Evolutionary conservation across 768 basidiomycete species (phyloP).

Genomic region (Lactarius tabidus): DNA sequence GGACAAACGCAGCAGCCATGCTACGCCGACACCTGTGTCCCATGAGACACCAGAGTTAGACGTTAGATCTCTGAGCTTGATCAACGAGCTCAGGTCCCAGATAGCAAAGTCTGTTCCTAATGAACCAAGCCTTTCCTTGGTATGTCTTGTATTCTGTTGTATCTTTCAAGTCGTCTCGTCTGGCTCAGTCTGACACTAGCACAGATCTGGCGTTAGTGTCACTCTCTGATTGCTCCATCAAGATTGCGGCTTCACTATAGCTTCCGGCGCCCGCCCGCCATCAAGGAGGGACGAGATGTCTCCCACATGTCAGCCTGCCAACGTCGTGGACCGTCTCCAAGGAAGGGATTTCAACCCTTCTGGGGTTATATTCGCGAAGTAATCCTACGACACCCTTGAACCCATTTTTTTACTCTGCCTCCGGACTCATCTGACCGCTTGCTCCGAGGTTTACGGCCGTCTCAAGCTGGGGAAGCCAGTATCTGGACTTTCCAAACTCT

Average conservation of each 20-base stretch:
- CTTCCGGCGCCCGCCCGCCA: constrained; percentile 10
- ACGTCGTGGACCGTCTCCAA: constrained; percentile 11
- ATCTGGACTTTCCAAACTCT: constrained; percentile 17
- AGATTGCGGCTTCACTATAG: neutral
- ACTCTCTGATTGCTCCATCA: constrained; percentile 11
- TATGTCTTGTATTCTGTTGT: constrained; percentile 22
- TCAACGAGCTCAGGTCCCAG: neutral
- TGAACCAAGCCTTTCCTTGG: constrained; percentile 15
- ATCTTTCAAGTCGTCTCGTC: constrained; percentile 16
- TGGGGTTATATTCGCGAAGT: constrained; percentile 10
- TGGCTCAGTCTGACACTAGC: constrained; percentile 61
- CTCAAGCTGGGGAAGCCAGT: constrained; percentile 3
- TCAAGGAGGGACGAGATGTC: constrained; percentile 6
- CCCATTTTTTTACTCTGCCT: neutral
- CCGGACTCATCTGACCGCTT: constrained; percentile 20
- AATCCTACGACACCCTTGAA: constrained; percentile 1
- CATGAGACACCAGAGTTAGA: neutral
- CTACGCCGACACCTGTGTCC: neutral
- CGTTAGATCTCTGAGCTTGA: neutral
- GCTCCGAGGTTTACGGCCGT: constrained; percentile 11
- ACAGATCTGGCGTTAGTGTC: constrained; percentile 57
- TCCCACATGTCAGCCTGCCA: neutral
- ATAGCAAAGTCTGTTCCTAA: constrained; percentile 9
- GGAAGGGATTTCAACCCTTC: constrained; percentile 8
- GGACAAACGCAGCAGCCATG: neutral